A percentile compares a stretch with the other conserved stretches of the same genome.
These are phyloP conservation scores for Mycena rosella DNA, from an alignment of 768 basidiomycete species.

Conservation along the genomic window DNA sequence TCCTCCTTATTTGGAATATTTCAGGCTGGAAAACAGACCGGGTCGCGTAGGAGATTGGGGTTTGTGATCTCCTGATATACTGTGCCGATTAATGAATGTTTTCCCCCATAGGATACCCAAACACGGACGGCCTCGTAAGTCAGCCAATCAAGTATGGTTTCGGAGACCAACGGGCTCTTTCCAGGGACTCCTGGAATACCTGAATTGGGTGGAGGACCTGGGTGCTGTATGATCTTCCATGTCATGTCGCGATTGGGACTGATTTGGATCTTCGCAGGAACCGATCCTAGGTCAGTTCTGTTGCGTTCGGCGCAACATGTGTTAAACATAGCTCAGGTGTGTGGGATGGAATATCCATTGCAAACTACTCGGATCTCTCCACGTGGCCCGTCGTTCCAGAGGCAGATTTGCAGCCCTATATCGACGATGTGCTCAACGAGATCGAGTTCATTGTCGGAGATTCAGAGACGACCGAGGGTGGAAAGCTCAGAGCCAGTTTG, in stretches of 20 bases:
- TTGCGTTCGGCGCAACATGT: neutral
- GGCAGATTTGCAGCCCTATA: slow-evolving; percentile 32
- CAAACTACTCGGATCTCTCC: slow-evolving; percentile 52
- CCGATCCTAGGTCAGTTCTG: slow-evolving; percentile 46
- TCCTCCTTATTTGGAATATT: slow-evolving; percentile 27
- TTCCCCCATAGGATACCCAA: slow-evolving; percentile 56
- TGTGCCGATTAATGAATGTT: neutral
- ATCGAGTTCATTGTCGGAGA: slow-evolving; percentile 71
- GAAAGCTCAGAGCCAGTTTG: slow-evolving; percentile 60
- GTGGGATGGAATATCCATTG: slow-evolving; percentile 44
- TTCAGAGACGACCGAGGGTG: slow-evolving; percentile 53
- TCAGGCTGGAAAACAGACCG: slow-evolving; percentile 46
- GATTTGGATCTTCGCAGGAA: slow-evolving; percentile 35
- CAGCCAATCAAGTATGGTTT: neutral
- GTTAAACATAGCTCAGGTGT: slow-evolving; percentile 36
- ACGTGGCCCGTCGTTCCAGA: slow-evolving; percentile 53
- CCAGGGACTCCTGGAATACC: slow-evolving; percentile 56
- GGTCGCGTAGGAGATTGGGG: slow-evolving; percentile 54
- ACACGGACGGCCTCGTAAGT: slow-evolving; percentile 65
- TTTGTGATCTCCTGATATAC: slow-evolving; percentile 40
- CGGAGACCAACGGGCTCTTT: neutral
- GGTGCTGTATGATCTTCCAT: slow-evolving; percentile 43
- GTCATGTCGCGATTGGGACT: neutral
- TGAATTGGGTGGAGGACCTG: slow-evolving; percentile 57
- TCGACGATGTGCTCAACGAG: slow-evolving; percentile 50